Evolutionary conservation across 2,329 filamentous ascomycete species (phyloP).

Genomic region (Nemania abortiva): DNA sequence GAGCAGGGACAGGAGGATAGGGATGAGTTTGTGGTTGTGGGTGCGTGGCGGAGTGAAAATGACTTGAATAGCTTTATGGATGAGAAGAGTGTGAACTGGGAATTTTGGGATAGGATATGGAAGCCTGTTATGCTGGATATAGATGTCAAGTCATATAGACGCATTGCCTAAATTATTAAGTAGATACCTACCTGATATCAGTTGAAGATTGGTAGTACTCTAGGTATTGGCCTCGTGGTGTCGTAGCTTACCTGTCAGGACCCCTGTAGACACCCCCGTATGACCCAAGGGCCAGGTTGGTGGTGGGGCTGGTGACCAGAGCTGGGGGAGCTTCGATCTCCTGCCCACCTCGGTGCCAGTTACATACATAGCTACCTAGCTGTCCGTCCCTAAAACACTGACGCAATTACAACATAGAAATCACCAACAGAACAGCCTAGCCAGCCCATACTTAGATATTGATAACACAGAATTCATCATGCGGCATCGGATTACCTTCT

Average conservation of each 20-base stretch:
- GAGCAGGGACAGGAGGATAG: constrained; percentile 34
- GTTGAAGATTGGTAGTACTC: too few relatives aligned
- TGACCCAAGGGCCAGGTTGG: not conserved
- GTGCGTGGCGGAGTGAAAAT: constrained; percentile 34
- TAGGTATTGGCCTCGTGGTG: too few relatives aligned
- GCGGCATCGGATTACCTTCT: constrained; percentile 84
- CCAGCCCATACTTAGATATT: not conserved
- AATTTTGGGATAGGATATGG: constrained; percentile 22
- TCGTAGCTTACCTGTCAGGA: too few relatives aligned
- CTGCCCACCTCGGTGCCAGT: not conserved
- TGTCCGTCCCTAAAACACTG: not conserved
- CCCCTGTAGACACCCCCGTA: not conserved
- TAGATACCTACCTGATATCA: too few relatives aligned
- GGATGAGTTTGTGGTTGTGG: constrained; percentile 40
- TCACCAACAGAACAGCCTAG: constrained; percentile 4
- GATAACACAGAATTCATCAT: constrained; percentile 58
- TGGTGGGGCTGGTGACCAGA: not conserved
- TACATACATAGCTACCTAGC: not conserved
- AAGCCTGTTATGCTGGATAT: constrained; percentile 19
- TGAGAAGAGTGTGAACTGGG: constrained; percentile 23
- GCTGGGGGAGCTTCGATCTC: not conserved
- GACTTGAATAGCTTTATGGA: constrained; percentile 18
- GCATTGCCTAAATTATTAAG: constrained; percentile 16
- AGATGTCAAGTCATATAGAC: constrained; percentile 33
- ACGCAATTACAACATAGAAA: not conserved